Evolutionary conservation across 2,329 filamentous ascomycete species (phyloP).

Genomic region (Alternaria atra): DNA sequence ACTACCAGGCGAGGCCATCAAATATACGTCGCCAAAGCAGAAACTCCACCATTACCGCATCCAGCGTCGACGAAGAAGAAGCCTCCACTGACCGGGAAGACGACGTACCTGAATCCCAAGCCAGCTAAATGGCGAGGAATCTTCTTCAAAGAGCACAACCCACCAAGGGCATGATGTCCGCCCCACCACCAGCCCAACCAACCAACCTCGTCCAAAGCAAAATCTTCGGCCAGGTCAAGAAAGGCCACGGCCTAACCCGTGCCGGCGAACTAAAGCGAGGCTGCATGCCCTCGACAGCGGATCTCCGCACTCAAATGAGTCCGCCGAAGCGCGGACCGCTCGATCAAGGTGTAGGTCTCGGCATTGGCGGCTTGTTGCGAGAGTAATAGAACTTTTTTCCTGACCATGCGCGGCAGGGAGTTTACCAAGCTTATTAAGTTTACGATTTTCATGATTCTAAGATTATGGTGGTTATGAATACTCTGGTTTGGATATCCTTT

Average conservation of each 20-base stretch:
- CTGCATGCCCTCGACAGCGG: conserved; percentile 35
- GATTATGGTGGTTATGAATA: too few relatives aligned
- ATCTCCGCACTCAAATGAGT: conserved; percentile 34
- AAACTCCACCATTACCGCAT: conserved; percentile 63
- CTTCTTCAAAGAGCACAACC: conserved; percentile 71
- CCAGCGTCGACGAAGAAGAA: conserved; percentile 53
- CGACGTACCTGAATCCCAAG: conserved; percentile 76
- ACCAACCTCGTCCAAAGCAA: conserved; percentile 64
- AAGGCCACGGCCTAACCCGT: conserved; percentile 54
- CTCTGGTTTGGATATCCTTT: too few relatives aligned
- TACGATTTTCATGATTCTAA: too few relatives aligned
- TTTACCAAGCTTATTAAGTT: too few relatives aligned
- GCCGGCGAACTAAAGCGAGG: conserved; percentile 46
- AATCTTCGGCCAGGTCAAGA: conserved; percentile 69
- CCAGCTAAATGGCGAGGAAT: conserved; percentile 78
- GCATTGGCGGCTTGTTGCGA: conserved; percentile 59
- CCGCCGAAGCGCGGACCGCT: conserved; percentile 62
- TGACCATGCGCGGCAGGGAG: conserved; percentile 24
- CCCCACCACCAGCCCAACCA: conserved; percentile 42
- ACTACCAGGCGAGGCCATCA: conserved; percentile 41
- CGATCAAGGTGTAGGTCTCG: conserved; percentile 63
- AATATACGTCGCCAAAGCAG: conserved; percentile 70
- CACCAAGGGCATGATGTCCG: conserved; percentile 41
- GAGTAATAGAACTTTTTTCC: conserved; percentile 35
- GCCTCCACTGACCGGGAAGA: conserved; percentile 71